Evolutionary conservation across 176 grass and related monocot genomes (phyloP).

Genomic region (Panicum miliaceum): DNA sequence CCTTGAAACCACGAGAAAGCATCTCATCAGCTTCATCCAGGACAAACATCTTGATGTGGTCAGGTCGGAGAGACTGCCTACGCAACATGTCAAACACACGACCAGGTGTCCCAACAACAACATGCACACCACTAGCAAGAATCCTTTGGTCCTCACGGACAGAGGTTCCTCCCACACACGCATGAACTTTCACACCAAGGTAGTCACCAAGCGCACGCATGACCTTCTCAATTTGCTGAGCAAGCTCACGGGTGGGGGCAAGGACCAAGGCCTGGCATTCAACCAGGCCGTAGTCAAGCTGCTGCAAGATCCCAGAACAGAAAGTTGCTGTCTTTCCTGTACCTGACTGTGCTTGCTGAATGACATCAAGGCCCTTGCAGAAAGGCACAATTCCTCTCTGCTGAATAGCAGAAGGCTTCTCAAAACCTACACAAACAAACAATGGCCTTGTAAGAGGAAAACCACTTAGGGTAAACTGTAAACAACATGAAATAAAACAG

Average conservation of each 20-base stretch:
- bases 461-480: background rate
- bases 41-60: conserved; percentile 93
- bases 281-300: conserved; percentile 85
- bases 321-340: conserved; percentile 97
- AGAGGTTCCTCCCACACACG: conserved; percentile 87
- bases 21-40: conserved; percentile 96
- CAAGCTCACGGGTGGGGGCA: conserved; percentile 91
- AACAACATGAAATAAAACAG: background rate
- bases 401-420: conserved; percentile 94
- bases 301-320: conserved; percentile 90
- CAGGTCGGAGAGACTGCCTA: conserved; percentile 85
- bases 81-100: conserved; percentile 88
- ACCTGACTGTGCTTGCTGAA: conserved; percentile 94
- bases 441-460: background rate
- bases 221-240: conserved; percentile 94
- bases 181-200: conserved; percentile 89
- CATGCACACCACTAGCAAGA: conserved; percentile 82
- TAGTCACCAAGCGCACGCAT: conserved; percentile 95
- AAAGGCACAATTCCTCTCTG: conserved; percentile 94
- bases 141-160: conserved; percentile 94
- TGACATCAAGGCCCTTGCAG: conserved; percentile 95
- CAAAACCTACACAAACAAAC: conserved; percentile 67
- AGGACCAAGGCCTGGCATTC: conserved; percentile 93
- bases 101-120: conserved; percentile 87
- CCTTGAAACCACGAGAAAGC: conserved; percentile 98